Evolutionary conservation across 306 rosid genomes (phyloP).

Genomic region (Medicago ruthenica): DNA sequence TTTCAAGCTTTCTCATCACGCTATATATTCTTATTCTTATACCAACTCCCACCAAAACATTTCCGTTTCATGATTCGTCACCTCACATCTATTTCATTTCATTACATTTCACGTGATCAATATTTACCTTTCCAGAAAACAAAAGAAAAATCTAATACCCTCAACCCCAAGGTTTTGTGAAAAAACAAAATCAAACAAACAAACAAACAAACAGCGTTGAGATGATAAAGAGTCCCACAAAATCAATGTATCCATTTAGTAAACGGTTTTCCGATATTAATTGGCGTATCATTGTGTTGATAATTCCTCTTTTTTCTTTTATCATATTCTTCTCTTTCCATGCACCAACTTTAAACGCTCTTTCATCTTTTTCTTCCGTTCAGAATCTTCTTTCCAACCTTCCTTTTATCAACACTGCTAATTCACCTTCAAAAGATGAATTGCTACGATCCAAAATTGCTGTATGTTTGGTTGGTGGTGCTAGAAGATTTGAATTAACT

Average conservation of each 20-base stretch:
- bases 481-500: constrained; percentile 87
- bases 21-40: not conserved
- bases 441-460: constrained; percentile 75
- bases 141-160: not conserved
- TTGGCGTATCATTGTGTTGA: constrained; percentile 58
- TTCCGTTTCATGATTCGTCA: not conserved
- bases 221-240: constrained; percentile 45
- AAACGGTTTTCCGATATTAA: constrained; percentile 50
- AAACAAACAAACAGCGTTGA: not conserved
- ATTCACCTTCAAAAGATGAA: constrained; percentile 43
- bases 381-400: constrained; percentile 46
- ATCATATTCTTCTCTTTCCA: constrained; percentile 53
- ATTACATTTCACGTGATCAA: constrained; percentile 15
- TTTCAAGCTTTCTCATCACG: too few relatives aligned
- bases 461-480: constrained; percentile 94
- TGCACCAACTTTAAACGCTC: constrained; percentile 37
- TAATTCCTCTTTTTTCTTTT: constrained; percentile 59
- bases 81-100: not conserved
- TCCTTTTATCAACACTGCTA: constrained; percentile 1
- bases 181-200: not conserved
- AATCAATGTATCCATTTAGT: constrained; percentile 34
- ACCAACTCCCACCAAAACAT: not conserved
- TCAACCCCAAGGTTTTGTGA: constrained; percentile 16
- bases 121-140: not conserved
- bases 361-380: constrained; percentile 48